Evolutionary conservation across 805 yeast species (phyloP), one percentile per base, ranked within the genome.

Genomic region (Vanderwaltozyma tropicalis): DNA sequence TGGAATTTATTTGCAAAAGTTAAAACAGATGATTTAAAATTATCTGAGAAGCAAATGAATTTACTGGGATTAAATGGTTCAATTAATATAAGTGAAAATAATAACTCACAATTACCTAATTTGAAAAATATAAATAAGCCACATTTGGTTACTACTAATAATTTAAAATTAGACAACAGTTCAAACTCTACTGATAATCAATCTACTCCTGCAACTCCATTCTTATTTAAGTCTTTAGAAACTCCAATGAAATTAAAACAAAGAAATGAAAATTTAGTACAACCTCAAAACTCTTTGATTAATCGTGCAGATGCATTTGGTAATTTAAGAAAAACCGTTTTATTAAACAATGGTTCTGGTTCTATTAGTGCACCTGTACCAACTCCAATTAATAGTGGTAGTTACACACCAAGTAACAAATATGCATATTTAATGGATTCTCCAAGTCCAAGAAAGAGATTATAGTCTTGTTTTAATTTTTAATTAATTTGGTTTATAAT

Each of bases 351-450:
- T 18, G 16, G 12, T 24, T 22, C 24, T 24, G 4, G n/a, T 4
- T 8, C 27, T 10, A 11, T 24, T 11, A 24, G 27, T 24, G 27
- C 27, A 10, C 27, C 31, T 4, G 6, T 29, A 29, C 18, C 31
- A 29, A 29, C 31, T 8, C 11, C 22, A 22, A 35, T 5, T 16
- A 35, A 22, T 12, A 38, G 46, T 6, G 44, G 45, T 18, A 57
- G 62, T 14, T 59, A 59, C 40, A 57, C 53, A 26, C 61, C 63
- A 16, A 59, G 63, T 41, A 52, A 49, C 32, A 59, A 53, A 40
- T 60, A 59, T 35, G 47, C 58, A 17, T 60, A 57, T 37, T 50
- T 58, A 52, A 57, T 55, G 54, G 52, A 55, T 24, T 50, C 61
- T 4, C 61, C 61, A 19, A 50, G 57, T 31, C 55, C 60, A 8